Evolutionary conservation across 495 filamentous ascomycete genomes (phyloP), one percentile per base, ranked within the genome.

Genomic region (Aspergillus taichungensis): DNA sequence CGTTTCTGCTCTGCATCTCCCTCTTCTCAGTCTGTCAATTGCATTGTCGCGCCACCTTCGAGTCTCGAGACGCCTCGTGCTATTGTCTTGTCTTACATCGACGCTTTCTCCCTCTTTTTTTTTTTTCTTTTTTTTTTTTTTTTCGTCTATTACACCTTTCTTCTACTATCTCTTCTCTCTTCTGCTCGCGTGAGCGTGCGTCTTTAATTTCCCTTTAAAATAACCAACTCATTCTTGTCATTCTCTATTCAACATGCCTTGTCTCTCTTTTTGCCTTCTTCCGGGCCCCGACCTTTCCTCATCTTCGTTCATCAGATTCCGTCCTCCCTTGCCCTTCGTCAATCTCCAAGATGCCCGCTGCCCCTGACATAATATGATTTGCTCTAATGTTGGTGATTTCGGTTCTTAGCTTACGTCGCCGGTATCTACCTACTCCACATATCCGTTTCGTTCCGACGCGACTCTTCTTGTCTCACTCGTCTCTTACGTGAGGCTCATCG

Each of bases 381-480:
- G 53, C 39, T 63, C 60, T 62, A 59, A 68, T 62, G 54, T 68
- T 68, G 56, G 66, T 61, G 37, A 55, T 69, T 42, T 55, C 60
- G 51, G 54, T 44, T 61, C 53, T 57, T 72, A 72, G 66, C 66
- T 63, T 47, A 52, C 50, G 33, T 39, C 37, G 42, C 38, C 57
- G 40, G 48, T 48, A 24, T 41, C 45, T 30, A 41, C 50, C 52
- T 45, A 32, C 30, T 13, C 35, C 35, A 34, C 39, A 31, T 42
- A 35, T 30, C 13, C 31, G 31, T 40, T 40, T 37, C 29, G 7
- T 37, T 42, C 28, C 27, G 11, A 7, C 33, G 36, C 28, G 30
- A 37, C 5, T 30, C 30, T 24, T 27, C 10, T 35, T 14, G n/a
- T 32, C 18, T 24, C 18, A 24, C 18, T 24, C 18, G 18, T 24